Conservation (phyloP, 768 basidiomycete species). For the Favolaschia claudopus region DNA sequence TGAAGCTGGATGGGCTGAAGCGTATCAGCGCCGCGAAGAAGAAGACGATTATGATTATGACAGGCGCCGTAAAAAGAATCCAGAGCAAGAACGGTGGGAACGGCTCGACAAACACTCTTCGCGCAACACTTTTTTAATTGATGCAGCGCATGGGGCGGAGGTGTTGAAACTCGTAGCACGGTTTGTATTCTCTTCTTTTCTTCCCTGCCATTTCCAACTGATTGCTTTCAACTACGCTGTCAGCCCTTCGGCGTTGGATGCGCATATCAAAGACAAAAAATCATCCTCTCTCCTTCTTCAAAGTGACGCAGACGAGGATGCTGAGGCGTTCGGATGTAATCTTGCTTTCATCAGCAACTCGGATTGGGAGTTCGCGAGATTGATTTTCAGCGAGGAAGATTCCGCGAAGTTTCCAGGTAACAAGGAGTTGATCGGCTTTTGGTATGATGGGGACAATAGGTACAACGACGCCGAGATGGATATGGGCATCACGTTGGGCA, state of each 20-base stretch:
- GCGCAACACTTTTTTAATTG: conserved; percentile 18
- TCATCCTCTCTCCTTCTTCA: conserved; percentile 2
- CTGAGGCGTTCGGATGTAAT: conserved; percentile 16
- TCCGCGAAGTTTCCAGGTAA: conserved; percentile 14
- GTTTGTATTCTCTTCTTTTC: conserved; percentile 3
- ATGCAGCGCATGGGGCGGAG: conserved; percentile 11
- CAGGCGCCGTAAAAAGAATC: too few relatives aligned
- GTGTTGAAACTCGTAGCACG: conserved; percentile 9
- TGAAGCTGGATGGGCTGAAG: conserved; percentile 20
- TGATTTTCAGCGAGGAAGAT: conserved; percentile 22
- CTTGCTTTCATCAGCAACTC: neutral
- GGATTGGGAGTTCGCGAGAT: conserved; percentile 21
- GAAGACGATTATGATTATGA: neutral
- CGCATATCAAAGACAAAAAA: neutral
- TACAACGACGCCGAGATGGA: conserved; percentile 7
- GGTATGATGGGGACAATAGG: conserved; percentile 22
- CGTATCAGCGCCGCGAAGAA: conserved; percentile 1
- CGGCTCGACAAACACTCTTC: neutral
- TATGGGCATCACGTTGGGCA: neutral
- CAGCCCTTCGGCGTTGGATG: conserved; percentile 20
- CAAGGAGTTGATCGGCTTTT: conserved; percentile 27
- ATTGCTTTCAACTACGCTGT: neutral
- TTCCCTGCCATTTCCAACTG: too few relatives aligned
- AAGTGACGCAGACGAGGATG: neutral
- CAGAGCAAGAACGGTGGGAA: conserved; percentile 20